Base-by-base conservation (phyloP, 1,284 basidiomycete genomes). In the Farysia itapuensis region DNA sequence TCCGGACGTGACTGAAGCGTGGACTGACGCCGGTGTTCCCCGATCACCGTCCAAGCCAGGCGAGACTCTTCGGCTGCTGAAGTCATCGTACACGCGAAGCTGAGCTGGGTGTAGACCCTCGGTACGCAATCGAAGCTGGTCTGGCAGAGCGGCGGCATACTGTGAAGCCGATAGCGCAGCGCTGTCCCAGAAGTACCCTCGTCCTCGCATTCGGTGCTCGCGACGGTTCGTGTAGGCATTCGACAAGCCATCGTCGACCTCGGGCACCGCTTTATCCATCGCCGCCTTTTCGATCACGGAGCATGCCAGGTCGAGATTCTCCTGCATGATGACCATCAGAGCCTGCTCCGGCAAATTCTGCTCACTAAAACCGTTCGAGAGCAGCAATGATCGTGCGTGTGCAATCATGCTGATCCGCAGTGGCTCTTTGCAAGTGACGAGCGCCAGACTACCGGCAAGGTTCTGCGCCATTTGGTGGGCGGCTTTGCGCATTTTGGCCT, bases 401-500 rank as follows among this genome's bases (percentile, higher is more conserved):
- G 83, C 85, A n/a, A 88, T 85, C 74, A 98, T 86, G 78, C 93
- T 93, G 72, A 86, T 89, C 70, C 92, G 87, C 50, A 99, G 79
- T 1, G 95, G 94, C 74, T 99, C 95, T 78, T 97, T 98, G 82
- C 94, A 98, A 14, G 95, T 98, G 19, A 99, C 95, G 39, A 97
- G 80, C 5, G 95, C 95, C 34, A 99, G 83, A 71, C 90, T 95
- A 32, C 94, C 94, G 15, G 95, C 95, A 40, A 98, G 84, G 77
- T 91, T 95, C 79, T 93, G 90, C 2, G 92, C 92, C 92, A 97
- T 98, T 42, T 92, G 80, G 77, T 97, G 92, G 6, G 90, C 91
- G 12, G 95, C 90, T 72, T 87, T 86, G 33, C 91, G 86, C 76
- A 98, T 80, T 78, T 89, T 94, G 38, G 87, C 85, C 72, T 97